A percentile compares a stretch with the other conserved stretches of the same genome.
phyloP scores from a whole-genome alignment of 805 yeast species.

The Sugiyamaella americana region DNA sequence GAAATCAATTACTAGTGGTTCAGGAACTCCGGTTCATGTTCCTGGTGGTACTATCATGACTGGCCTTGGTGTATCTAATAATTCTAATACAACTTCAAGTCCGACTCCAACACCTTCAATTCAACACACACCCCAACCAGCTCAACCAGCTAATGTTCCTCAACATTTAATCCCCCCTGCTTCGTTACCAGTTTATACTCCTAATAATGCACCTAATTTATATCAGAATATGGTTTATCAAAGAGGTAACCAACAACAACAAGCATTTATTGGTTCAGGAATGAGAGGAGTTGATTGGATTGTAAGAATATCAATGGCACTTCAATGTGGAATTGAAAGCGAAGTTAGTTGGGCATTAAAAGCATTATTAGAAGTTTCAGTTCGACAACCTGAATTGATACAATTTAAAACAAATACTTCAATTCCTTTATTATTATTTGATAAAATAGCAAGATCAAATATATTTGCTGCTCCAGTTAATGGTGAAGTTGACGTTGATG shows the following conservation, averaged over 20 bases:
- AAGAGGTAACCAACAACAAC: constrained; percentile 7
- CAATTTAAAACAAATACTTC: constrained; percentile 37
- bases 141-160: background rate
- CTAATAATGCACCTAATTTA: constrained; percentile 27
- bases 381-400: constrained; percentile 45
- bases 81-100: background rate
- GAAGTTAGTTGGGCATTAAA: constrained; percentile 71
- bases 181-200: constrained; percentile 32
- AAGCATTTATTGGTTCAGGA: constrained; percentile 25
- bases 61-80: background rate
- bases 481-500: background rate
- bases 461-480: background rate
- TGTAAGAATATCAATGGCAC: constrained; percentile 63
- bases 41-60: background rate
- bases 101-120: background rate
- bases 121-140: background rate
- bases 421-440: constrained; percentile 3
- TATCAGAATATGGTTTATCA: constrained; percentile 26
- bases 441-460: background rate
- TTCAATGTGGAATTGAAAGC: constrained; percentile 53
- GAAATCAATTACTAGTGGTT: background rate
- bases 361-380: constrained; percentile 42
- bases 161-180: constrained; percentile 11
- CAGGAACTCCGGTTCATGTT: background rate
- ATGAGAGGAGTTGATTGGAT: constrained; percentile 57